Percentiles rank a stretch among this genome's conserved stretches.
Evolutionary conservation across 2,329 filamentous ascomycete species (phyloP).

Genomic region (Xylaria sp.): DNA sequence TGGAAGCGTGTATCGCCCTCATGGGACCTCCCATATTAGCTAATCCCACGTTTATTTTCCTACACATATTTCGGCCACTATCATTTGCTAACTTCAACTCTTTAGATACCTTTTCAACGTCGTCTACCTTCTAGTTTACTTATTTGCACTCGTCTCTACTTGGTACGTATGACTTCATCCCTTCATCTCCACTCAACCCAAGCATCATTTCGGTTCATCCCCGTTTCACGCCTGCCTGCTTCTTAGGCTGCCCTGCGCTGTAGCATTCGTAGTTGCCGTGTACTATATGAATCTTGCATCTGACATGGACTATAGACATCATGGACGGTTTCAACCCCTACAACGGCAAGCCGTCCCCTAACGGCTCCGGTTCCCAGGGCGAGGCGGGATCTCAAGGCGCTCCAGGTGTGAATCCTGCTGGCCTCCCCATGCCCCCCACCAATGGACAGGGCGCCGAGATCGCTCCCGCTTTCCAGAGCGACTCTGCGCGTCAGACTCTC

Average conservation of each 20-base stretch:
- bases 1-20: no score
- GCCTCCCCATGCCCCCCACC: conserved; percentile 30
- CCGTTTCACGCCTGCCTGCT: no score
- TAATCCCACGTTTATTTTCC: no score
- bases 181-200: neutral
- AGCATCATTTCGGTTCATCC: neutral
- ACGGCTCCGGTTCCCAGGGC: conserved; percentile 36
- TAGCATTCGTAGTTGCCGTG: no score
- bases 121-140: no score
- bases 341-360: conserved; percentile 35
- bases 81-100: neutral
- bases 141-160: neutral
- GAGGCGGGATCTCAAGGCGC: conserved; percentile 33
- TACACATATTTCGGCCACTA: no score
- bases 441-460: conserved; percentile 35
- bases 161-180: neutral
- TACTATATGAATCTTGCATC: neutral
- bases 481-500: conserved; percentile 51
- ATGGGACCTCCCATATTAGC: no score
- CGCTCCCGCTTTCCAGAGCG: conserved; percentile 32
- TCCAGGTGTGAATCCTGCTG: conserved; percentile 26
- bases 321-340: conserved; percentile 35
- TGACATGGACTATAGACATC: conserved; percentile 15
- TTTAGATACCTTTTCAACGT: neutral
- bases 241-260: no score